Evolutionary conservation across 108 stramenopile genomes (phyloP), one percentile per base, ranked within the genome.

Genomic region (Thalassiosira profunda): DNA sequence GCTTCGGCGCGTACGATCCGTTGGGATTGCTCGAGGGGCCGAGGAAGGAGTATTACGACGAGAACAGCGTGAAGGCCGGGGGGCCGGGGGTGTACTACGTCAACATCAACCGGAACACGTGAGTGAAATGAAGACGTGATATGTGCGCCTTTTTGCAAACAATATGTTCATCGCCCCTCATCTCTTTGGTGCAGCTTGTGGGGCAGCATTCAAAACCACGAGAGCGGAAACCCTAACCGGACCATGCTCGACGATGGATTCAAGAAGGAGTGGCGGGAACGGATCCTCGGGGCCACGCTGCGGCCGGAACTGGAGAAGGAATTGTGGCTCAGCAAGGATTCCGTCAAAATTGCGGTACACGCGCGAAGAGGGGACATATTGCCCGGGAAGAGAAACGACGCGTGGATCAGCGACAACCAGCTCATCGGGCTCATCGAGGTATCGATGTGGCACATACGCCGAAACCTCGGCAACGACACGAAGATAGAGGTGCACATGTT

Each of bases 371-470:
- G 52, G n/a, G 52, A 53, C 25, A 53, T 53, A 31, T 9, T 4
- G 5, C 52, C 52, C 10, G 20, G 5, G 5, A 26, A 53, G 33
- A 21, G 52, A 26, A 53, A 53, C 33, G 52, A 53, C 33, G 25
- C 20, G 11, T 53, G 18, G 18, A 28, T 23, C 6, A n/a, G 24
- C 20, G 52, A 53, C 25, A 20, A 53, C 5, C 24, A 26, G 52
- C 4, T 53, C n/a, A 53, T 53, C n/a, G 52, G 29, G 28, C 20
- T 26, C 12, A 53, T 53, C 33, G 52, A 53, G 33, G 33, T 53
- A 30, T 14, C 25, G 8, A 53, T 31, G 33, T 5, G n/a, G 7
- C 33, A 53, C 20, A 23, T 53, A 4, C 18, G 20, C 4, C 12
- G 28, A 5, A 23, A 18, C 4, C 52, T 26, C n/a, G 52, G 52